These are phyloP conservation scores for Pythium apleroticum DNA, from an alignment of 352 stramenopile genomes.

Conservation along the genomic window DNA sequence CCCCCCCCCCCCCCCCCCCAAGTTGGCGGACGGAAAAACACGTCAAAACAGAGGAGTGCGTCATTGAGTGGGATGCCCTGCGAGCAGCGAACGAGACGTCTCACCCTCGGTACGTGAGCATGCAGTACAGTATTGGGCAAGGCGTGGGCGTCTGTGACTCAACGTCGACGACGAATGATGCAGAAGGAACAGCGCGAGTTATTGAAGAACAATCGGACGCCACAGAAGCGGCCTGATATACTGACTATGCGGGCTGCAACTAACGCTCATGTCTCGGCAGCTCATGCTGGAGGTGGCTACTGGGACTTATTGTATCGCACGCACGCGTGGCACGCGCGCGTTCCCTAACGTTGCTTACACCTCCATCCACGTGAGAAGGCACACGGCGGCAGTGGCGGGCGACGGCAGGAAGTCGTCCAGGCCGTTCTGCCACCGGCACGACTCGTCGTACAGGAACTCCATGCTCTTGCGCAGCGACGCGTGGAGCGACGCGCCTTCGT, in stretches of 20 bases:
- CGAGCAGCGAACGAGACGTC: neutral
- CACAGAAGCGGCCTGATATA: neutral
- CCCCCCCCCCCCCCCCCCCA: no score
- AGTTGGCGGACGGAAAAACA: neutral
- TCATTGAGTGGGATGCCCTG: neutral
- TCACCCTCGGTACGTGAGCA: neutral
- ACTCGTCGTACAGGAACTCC: conserved; percentile 89
- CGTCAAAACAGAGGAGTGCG: neutral
- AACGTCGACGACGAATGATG: neutral
- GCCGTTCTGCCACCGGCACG: conserved; percentile 67
- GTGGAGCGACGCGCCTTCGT: conserved; percentile 73
- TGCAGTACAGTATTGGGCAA: neutral
- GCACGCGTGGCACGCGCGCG: neutral
- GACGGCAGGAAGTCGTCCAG: conserved; percentile 81
- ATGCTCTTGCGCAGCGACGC: conserved; percentile 85
- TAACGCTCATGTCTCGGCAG: neutral
- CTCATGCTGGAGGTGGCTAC: no score
- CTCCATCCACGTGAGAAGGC: conserved; percentile 56
- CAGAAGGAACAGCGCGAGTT: neutral
- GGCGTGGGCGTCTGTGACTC: neutral
- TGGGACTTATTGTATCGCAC: neutral
- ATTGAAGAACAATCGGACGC: neutral
- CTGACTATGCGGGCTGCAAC: neutral
- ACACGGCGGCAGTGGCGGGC: conserved; percentile 62
- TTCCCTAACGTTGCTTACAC: conserved; percentile 35